Base-by-base conservation (phyloP, 495 filamentous ascomycete species). In the Jackrogersella multiformis region DNA sequence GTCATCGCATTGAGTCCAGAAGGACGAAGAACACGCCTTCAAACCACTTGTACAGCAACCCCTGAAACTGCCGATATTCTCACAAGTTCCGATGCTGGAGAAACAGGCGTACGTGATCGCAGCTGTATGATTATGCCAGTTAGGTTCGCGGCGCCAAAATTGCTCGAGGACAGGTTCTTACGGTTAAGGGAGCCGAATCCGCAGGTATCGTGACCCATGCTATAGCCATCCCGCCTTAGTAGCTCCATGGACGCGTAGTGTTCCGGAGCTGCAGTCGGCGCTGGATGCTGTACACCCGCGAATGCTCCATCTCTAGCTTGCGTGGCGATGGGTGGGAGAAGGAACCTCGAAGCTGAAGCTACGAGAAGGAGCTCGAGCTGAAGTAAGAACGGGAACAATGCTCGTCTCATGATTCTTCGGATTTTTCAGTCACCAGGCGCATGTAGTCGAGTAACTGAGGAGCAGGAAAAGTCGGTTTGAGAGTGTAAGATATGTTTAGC, bases 1-100 rank as follows among this genome's bases (percentile, higher is more conserved):
- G 38, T 70, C 66, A 15, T 70, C 61, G 36, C 67, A 70, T 20
- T 61, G 21, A 0, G 61, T 70, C 67, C 61, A 66, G n/a, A 70
- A 65, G 9, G 49, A 61, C 4, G 61, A 61, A 9, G 67, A 66
- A 16, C 67, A 70, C 15, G 56, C 52, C n/a, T 52, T 61, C 36
- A 66, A 26, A 10, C 45, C 67, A 0, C 61, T 28, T 16, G 55
- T 70, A 53, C 67, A 70, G 16, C 67, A 70, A 5, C 55, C 67
- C 26, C 67, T 56, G 16, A 30, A 70, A 9, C 15, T 35, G 34
- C 61, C 56, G 12, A 70, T 70, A 45, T 70, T 52, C 28, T 70
- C 56, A 48, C 67, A 70, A 6, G 49, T 65, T 26, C 42, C 61
- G 8, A 53, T 35, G 15, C 16, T 52, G 1, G 67, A 70, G 23